Conservation (phyloP, 2,329 filamentous ascomycete species). For the Alternaria hordeiaustralica region DNA sequence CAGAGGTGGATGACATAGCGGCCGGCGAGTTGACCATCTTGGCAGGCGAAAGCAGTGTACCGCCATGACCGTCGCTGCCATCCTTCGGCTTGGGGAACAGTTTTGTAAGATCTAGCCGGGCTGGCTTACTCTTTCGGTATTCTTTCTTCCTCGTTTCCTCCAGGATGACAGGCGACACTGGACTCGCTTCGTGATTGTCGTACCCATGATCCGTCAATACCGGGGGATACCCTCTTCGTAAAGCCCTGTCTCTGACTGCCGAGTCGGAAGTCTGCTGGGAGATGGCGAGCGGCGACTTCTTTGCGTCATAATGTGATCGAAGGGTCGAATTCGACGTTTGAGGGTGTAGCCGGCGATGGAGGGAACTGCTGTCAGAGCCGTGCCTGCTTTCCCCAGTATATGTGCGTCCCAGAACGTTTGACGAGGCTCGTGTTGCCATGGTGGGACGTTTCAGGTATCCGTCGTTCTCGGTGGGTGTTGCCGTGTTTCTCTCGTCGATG, state of each 20-base stretch:
- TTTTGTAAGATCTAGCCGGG: slow-evolving; percentile 51
- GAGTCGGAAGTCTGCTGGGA: slow-evolving; percentile 56
- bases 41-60: slow-evolving; percentile 45
- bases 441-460: slow-evolving; percentile 21
- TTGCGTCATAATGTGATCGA: slow-evolving; percentile 53
- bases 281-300: slow-evolving; percentile 49
- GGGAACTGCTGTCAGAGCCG: slow-evolving; percentile 38
- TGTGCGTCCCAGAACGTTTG: slow-evolving; percentile 38
- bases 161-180: slow-evolving; percentile 29
- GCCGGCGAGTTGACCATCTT: slow-evolving; percentile 51
- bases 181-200: slow-evolving; percentile 21
- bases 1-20: slow-evolving; percentile 47
- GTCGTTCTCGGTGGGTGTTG: slow-evolving; percentile 27
- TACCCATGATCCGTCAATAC: slow-evolving; percentile 25
- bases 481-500: slow-evolving; percentile 28
- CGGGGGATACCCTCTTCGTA: slow-evolving; percentile 48
- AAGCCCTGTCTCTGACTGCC: slow-evolving; percentile 52
- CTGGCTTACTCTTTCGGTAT: slow-evolving; percentile 43
- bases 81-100: slow-evolving; percentile 49
- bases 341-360: slow-evolving; percentile 36
- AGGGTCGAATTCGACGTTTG: slow-evolving; percentile 49
- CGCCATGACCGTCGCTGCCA: slow-evolving; percentile 24
- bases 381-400: slow-evolving; percentile 31
- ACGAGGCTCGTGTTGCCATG: slow-evolving; percentile 44
- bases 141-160: slow-evolving; percentile 27